A percentile compares a stretch with the other conserved stretches of the same genome.
Conservation (phyloP, 1,284 basidiomycete species). For the Pseudozyma sp. region DNA sequence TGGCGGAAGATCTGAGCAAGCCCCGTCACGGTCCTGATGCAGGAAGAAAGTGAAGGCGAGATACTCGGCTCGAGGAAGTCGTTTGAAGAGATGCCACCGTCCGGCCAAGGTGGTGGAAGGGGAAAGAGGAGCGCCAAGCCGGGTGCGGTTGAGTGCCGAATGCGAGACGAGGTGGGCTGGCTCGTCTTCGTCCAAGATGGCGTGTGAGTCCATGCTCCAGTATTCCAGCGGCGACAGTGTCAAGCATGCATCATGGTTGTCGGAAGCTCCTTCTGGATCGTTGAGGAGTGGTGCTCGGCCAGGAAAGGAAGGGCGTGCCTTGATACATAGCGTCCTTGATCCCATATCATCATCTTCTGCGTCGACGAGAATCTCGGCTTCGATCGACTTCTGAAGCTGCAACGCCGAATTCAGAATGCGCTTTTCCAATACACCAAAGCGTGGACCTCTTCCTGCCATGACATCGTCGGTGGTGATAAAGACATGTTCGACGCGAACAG, state of each 20-base stretch:
- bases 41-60: conserved; percentile 66
- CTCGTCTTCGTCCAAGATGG: conserved; percentile 39
- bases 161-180: conserved; percentile 52
- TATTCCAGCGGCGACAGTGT: conserved; percentile 63
- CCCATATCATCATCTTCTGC: conserved; percentile 1
- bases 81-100: conserved; percentile 64
- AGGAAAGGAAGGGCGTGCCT: conserved; percentile 38
- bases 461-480: conserved; percentile 65
- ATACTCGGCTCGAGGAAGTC: conserved; percentile 64
- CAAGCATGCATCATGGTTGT: conserved; percentile 37
- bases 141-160: conserved; percentile 42
- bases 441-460: conserved; percentile 55
- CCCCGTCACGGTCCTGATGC: conserved; percentile 12
- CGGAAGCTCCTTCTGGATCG: neutral
- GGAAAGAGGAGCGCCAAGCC: conserved; percentile 52
- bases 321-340: conserved; percentile 18
- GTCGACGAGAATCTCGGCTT: conserved; percentile 22
- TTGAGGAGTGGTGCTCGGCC: conserved; percentile 9
- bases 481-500: conserved; percentile 62
- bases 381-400: conserved; percentile 54
- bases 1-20: conserved; percentile 14
- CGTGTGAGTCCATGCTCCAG: conserved; percentile 45
- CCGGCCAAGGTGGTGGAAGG: conserved; percentile 62
- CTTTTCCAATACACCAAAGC: conserved; percentile 59
- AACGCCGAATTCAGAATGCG: conserved; percentile 60